These are phyloP conservation scores for Cucumis melo DNA, from an alignment of 306 rosid genomes.

Conservation along the genomic window DNA sequence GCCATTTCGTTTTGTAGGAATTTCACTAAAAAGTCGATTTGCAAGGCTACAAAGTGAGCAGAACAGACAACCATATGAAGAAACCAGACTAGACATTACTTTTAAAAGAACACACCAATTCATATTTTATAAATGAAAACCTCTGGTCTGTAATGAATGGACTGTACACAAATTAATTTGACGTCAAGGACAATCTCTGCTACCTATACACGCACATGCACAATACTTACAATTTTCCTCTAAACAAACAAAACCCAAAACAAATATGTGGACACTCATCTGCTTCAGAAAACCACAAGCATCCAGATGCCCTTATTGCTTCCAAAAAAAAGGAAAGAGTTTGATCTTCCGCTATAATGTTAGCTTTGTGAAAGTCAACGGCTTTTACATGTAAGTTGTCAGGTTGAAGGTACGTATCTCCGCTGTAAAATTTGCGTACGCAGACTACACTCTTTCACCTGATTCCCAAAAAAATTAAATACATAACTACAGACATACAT, in stretches of 20 bases:
- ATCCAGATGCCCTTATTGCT: not conserved
- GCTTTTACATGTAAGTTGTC: conserved; percentile 31
- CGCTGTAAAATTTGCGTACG: conserved; percentile 55
- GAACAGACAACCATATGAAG: not conserved
- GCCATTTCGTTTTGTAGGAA: not conserved
- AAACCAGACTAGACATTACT: not conserved
- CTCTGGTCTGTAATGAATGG: conserved; percentile 13
- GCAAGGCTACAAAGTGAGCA: not conserved
- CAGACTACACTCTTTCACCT: conserved; percentile 75
- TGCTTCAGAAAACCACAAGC: conserved; percentile 14
- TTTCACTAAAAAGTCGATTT: not conserved
- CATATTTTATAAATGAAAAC: conserved; percentile 20
- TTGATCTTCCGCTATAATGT: conserved; percentile 17
- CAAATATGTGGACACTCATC: conserved; percentile 15
- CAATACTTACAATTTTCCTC: conserved; percentile 11
- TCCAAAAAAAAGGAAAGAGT: not conserved
- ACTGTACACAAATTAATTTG: conserved; percentile 27
- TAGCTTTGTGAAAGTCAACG: conserved; percentile 11
- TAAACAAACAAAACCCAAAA: conserved; percentile 21
- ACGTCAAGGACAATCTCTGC: conserved; percentile 22
- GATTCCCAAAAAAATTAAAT: conserved; percentile 3
- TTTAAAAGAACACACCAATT: conserved; percentile 5
- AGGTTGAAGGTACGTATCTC: conserved; percentile 29
- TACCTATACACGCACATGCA: conserved; percentile 14
- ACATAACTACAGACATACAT: not conserved